Percentiles rank a stretch among this genome's conserved stretches.
These are phyloP conservation scores for Phlebiopsis gigantea DNA, from an alignment of 768 basidiomycete genomes.

Conservation along the genomic window DNA sequence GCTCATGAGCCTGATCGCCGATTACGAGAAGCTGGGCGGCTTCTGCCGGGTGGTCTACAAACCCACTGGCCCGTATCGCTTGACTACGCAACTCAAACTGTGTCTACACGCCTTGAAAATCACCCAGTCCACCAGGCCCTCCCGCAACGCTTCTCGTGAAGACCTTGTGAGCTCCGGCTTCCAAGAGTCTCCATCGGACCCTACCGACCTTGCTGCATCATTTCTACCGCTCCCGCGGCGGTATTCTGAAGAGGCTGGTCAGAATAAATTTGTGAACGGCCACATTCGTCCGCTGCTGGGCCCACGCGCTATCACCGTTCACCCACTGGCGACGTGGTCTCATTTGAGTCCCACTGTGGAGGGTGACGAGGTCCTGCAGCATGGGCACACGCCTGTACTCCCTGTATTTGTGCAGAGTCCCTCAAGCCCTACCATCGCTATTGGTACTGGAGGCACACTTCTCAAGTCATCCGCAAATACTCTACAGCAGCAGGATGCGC, in stretches of 20 bases:
- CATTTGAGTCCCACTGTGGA: slow-evolving; percentile 30
- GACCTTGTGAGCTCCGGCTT: not conserved
- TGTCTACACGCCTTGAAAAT: slow-evolving; percentile 54
- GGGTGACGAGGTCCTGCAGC: slow-evolving; percentile 26
- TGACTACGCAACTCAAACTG: slow-evolving; percentile 61
- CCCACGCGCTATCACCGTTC: slow-evolving; percentile 46
- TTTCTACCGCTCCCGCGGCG: slow-evolving; percentile 13
- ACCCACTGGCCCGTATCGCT: slow-evolving; percentile 76
- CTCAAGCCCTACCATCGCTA: slow-evolving; percentile 40
- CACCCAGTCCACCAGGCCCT: slow-evolving; percentile 21
- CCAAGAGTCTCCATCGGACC: slow-evolving; percentile 5
- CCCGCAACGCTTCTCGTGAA: slow-evolving; percentile 22
- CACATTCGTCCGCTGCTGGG: slow-evolving; percentile 46
- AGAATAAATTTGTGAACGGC: not conserved
- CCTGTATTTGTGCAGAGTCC: slow-evolving; percentile 17
- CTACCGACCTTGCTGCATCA: not conserved
- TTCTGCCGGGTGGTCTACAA: slow-evolving; percentile 89
- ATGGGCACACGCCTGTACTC: slow-evolving; percentile 9
- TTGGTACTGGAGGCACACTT: slow-evolving; percentile 61
- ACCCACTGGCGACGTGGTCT: slow-evolving; percentile 35
- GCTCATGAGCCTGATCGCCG: slow-evolving; percentile 56
- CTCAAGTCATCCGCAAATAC: slow-evolving; percentile 62
- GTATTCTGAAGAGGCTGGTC: slow-evolving; percentile 15
- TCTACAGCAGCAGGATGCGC: slow-evolving; percentile 33
- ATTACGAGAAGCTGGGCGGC: slow-evolving; percentile 78